Evolutionary conservation across 257 asterid species (phyloP), one percentile per base, ranked within the genome.

Genomic region (Marsdenia floribunda): DNA sequence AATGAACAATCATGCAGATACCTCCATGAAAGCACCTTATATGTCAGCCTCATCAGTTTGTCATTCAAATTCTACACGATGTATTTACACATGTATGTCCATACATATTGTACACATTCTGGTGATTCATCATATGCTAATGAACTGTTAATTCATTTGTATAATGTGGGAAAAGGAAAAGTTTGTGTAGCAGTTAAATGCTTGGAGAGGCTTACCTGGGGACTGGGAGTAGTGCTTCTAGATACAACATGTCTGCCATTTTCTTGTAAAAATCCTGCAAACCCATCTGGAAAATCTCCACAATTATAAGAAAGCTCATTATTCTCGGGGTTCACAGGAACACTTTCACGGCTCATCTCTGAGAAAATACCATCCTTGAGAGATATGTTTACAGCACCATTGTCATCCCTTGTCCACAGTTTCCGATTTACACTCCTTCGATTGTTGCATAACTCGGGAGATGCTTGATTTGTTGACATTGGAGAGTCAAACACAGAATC

Each of bases 361-460:
- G 96, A 88, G 63, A 89, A 88, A 37, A 94, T 83, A 67, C 97
- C 98, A 82, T 94, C 98, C 82, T 88, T 89, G 63, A 94, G 96
- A 77, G 97, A 91, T 26, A 90, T 90, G 76, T 94, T 93, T 58
- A 88, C 29, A 42, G 80, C 82, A 21, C 89, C 88, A 77, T 83
- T 82, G 65, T 84, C 90, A 76, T 76, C 79, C 84, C 84, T 90
- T 50, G 72, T 80, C 97, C 97, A 92, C 70, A 92, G 93, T 75
- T 87, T 90, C 40, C 96, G 88, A 67, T 80, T 95, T 79, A 88
- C 96, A 81, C 92, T 87, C 83, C 86, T 88, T 29, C 77, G 63
- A 79, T 84, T 86, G 77, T 47, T 80, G 60, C 70, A 78, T 55
- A 40, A 37, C 37, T 72, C 82, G 29, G 61, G 83, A 80, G 82